Base-by-base conservation (phyloP, 768 basidiomycete species). In the Hygrocybe punicea region DNA sequence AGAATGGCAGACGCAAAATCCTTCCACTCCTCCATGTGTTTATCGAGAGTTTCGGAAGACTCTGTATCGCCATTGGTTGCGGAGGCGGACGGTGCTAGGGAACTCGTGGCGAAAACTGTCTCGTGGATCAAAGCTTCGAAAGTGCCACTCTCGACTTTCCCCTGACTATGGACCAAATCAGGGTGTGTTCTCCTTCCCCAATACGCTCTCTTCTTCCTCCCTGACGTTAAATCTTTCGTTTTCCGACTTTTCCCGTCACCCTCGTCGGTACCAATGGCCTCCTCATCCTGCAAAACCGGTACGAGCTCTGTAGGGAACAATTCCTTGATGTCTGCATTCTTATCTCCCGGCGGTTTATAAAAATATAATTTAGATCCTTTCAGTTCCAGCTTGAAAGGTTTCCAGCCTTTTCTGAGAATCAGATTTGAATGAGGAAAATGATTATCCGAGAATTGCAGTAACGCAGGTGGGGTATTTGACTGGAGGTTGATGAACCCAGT, bases 351-450 rank as follows among this genome's bases (percentile, higher is more conserved):
- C 0, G 90, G 84, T 64, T 94, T 95, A 68, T 89, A 93, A 65
- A 94, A 89, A 68, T 89, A 87, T 49, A 95, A 63, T 68, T 94
- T 94, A 11, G 87, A 83, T 6, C 92, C 93, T 65, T 90, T 87
- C 24, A 95, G 73, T 62, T 91, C 87, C 45, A 87, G 78, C 69
- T 93, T 93, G 75, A 82, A 91, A 4, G 89, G 83, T 67, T 93
- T 94, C 93, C 93, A 95, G 0, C 84, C 84, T 62, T 91, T 91
- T 0, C 80, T 68, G 2, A 84, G 70, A 1, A 78, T 59, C 33
- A 71, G 60, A 39, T 74, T 71, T 6, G 63, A 62, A 35, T 76
- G 69, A 25, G 69, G 60, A 19, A 63, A 51, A n/a, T 71, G 63
- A 60, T 63, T 70, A 10, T 34, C 42, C 11, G 56, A 54, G 37